These are phyloP conservation scores for Medicago ruthenica DNA, from an alignment of 306 rosid genomes.

Conservation along the genomic window DNA sequence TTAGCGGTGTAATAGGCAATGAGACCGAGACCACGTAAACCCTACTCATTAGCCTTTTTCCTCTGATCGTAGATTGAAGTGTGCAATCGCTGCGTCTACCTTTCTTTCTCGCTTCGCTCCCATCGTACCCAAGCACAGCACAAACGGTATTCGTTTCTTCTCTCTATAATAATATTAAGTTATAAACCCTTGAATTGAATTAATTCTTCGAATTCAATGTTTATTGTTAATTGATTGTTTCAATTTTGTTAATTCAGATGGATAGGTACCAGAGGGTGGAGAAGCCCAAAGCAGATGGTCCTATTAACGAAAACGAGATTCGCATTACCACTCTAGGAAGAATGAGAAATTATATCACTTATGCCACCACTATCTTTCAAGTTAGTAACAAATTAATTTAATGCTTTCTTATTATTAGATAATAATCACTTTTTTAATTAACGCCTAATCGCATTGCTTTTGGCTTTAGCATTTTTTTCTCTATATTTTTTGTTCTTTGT, in stretches of 20 bases:
- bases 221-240: neutral
- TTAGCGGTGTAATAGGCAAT: too few species aligned
- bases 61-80: constrained; percentile 5
- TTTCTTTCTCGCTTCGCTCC: neutral
- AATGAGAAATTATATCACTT: constrained; percentile 82
- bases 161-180: neutral
- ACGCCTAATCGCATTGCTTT: neutral
- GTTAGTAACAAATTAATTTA: constrained; percentile 29
- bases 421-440: neutral
- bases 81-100: neutral
- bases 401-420: neutral
- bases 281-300: constrained; percentile 71
- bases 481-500: neutral
- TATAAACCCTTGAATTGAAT: constrained; percentile 36
- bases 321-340: constrained; percentile 87
- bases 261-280: constrained; percentile 91
- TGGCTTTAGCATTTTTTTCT: neutral
- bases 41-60: constrained; percentile 54
- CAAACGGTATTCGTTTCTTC: neutral
- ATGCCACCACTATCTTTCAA: constrained; percentile 90
- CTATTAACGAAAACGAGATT: constrained; percentile 83
- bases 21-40: too few species aligned
- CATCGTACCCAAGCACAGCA: neutral
- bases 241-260: constrained; percentile 44
- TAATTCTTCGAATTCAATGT: neutral